Evolutionary conservation across 1,284 basidiomycete genomes (phyloP).

Genomic region (Boletellus dicymbophilus): DNA sequence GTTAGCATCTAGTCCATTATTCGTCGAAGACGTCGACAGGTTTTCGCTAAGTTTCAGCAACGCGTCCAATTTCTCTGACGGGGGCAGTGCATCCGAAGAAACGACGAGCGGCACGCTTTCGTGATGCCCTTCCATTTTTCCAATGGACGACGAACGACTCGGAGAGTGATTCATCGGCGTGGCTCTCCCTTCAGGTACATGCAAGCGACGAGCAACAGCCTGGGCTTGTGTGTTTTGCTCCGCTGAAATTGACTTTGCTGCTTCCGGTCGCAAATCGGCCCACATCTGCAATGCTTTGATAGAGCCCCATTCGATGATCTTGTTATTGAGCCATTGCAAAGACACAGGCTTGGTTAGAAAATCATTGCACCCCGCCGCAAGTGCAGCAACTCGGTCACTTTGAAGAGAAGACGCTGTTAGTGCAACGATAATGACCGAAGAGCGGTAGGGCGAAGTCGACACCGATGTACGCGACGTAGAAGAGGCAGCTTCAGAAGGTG

Average conservation of each 20-base stretch:
- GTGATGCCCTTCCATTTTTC: slow-evolving; percentile 23
- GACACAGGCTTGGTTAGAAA: slow-evolving; percentile 98
- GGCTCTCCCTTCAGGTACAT: slow-evolving; percentile 59
- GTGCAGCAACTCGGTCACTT: slow-evolving; percentile 91
- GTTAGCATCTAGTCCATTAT: slow-evolving; percentile 4
- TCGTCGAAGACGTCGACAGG: slow-evolving; percentile 17
- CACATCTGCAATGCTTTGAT: slow-evolving; percentile 89
- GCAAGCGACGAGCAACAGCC: slow-evolving; percentile 64
- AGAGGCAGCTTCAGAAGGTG: slow-evolving; percentile 52
- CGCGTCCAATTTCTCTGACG: slow-evolving; percentile 26
- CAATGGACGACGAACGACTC: slow-evolving; percentile 37
- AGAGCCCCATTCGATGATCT: slow-evolving; percentile 98
- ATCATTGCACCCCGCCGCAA: slow-evolving; percentile 98
- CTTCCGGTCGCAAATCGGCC: slow-evolving; percentile 74
- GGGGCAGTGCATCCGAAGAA: slow-evolving; percentile 18
- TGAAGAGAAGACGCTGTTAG: slow-evolving; percentile 94
- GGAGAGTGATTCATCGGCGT: slow-evolving; percentile 36
- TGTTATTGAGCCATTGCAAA: slow-evolving; percentile 94
- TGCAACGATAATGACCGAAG: slow-evolving; percentile 98
- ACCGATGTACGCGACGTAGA: slow-evolving; percentile 46
- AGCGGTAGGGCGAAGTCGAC: slow-evolving; percentile 74
- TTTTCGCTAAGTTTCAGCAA: slow-evolving; percentile 25
- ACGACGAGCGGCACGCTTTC: slow-evolving; percentile 21
- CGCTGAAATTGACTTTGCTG: slow-evolving; percentile 49
- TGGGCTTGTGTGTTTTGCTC: slow-evolving; percentile 67